These are phyloP conservation scores for Trichosanthes cucumerina DNA, from an alignment of 306 rosid species.

Conservation along the genomic window DNA sequence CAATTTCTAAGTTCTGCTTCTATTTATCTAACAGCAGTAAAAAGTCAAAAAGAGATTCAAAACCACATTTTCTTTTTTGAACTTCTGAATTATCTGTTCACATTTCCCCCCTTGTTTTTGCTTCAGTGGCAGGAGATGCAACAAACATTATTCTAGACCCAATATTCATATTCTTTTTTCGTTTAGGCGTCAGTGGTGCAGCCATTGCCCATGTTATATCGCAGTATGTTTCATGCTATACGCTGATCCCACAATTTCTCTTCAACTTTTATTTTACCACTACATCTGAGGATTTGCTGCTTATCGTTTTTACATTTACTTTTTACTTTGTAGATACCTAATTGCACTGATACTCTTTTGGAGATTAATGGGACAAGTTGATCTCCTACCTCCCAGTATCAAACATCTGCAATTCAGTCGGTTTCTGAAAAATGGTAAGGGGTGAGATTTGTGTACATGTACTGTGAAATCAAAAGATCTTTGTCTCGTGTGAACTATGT, in stretches of 20 bases:
- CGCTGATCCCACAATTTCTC: not conserved
- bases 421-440: slow-evolving; percentile 60
- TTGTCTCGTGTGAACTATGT: not conserved
- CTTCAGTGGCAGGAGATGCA: slow-evolving; percentile 71
- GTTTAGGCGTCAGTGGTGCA: slow-evolving; percentile 71
- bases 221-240: slow-evolving; percentile 46
- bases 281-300: not conserved
- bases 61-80: not conserved
- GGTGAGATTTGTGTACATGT: not conserved
- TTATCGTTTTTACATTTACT: not conserved
- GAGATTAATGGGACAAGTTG: slow-evolving; percentile 53
- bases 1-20: not conserved
- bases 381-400: slow-evolving; percentile 64
- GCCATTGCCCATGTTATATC: slow-evolving; percentile 96
- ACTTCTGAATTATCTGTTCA: not conserved
- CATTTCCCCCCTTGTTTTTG: slow-evolving; percentile 17
- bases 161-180: slow-evolving; percentile 56
- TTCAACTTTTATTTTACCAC: not conserved
- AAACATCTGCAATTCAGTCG: slow-evolving; percentile 60
- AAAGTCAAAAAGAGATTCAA: not conserved
- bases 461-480: not conserved
- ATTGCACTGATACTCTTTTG: slow-evolving; percentile 59
- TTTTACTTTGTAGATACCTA: slow-evolving; percentile 42
- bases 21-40: not conserved
- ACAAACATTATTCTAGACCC: slow-evolving; percentile 85